Evolutionary conservation across 352 stramenopile genomes (phyloP).

Genomic region (Phytophthora syringae): DNA sequence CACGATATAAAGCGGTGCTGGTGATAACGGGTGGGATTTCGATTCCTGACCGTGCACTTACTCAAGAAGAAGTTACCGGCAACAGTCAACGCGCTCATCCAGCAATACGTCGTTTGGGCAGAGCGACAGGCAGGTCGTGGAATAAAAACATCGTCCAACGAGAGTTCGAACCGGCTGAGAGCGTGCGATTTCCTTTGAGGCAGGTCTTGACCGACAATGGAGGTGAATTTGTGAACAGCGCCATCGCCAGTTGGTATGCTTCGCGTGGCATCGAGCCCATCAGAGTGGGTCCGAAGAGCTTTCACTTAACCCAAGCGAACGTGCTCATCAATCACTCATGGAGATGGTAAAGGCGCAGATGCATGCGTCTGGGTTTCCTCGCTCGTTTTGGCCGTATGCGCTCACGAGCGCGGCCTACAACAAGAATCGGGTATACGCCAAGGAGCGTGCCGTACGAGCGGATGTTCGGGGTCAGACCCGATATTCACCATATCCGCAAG

Average conservation of each 20-base stretch:
- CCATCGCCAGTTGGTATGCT: not conserved
- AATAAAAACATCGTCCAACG: conserved; percentile 15
- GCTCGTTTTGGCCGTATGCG: conserved; percentile 15
- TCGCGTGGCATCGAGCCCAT: conserved; percentile 10
- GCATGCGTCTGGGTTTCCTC: conserved; percentile 4
- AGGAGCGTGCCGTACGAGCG: conserved; percentile 9
- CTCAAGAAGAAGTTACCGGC: not conserved
- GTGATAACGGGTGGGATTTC: conserved; percentile 13
- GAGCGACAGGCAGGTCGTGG: conserved; percentile 7
- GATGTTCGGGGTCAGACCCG: not conserved
- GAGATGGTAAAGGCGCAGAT: conserved; percentile 11
- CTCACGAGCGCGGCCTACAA: conserved; percentile 10
- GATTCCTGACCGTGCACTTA: conserved; percentile 9
- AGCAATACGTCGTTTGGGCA: conserved; percentile 12
- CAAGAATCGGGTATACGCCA: conserved; percentile 10
- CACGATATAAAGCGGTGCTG: not conserved
- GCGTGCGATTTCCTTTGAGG: not conserved
- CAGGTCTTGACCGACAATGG: conserved; percentile 7
- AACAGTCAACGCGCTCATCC: conserved; percentile 9
- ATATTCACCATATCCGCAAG: not conserved
- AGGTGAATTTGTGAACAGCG: conserved; percentile 9
- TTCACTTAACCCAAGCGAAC: conserved; percentile 6
- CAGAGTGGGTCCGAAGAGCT: conserved; percentile 12
- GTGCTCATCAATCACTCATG: conserved; percentile 10
- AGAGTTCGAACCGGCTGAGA: conserved; percentile 1